Evolutionary conservation across 164 flowering plant genomes (phyloP).

Genomic region (Magnolia officinalis): DNA sequence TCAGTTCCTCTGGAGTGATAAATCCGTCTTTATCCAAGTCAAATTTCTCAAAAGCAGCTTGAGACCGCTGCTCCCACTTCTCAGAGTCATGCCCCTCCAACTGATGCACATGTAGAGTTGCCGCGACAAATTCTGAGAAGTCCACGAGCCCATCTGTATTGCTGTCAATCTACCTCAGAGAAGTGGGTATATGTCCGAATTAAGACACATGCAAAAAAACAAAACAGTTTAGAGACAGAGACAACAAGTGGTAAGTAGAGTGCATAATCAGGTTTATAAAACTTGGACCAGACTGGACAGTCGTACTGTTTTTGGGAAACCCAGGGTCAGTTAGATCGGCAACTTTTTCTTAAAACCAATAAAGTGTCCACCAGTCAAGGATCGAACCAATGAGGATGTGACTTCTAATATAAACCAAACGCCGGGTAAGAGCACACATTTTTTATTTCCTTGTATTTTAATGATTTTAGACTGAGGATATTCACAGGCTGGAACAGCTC

Average conservation of each 20-base stretch:
- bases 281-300: background rate
- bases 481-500: background rate
- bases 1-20: slow-evolving; percentile 90
- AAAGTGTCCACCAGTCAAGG: background rate
- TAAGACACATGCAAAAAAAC: background rate
- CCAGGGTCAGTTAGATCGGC: too few relatives aligned
- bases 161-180: slow-evolving; percentile 74
- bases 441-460: too few relatives aligned
- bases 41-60: slow-evolving; percentile 91
- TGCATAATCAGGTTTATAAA: background rate
- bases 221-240: background rate
- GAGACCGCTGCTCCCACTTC: slow-evolving; percentile 78
- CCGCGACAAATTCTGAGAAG: slow-evolving; percentile 94
- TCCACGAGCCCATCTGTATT: slow-evolving; percentile 97
- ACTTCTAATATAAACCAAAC: background rate
- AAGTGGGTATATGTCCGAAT: slow-evolving; percentile 1
- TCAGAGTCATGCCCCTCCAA: slow-evolving; percentile 81
- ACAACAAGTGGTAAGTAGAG: background rate
- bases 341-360: too few relatives aligned
- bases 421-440: background rate
- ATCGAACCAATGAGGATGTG: background rate
- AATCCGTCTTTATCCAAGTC: slow-evolving; percentile 94
- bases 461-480: background rate
- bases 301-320: too few relatives aligned
- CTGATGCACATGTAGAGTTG: slow-evolving; percentile 90